Evolutionary conservation across 305 asterid species (phyloP).

Genomic region (Solanum aculeatissimum): DNA sequence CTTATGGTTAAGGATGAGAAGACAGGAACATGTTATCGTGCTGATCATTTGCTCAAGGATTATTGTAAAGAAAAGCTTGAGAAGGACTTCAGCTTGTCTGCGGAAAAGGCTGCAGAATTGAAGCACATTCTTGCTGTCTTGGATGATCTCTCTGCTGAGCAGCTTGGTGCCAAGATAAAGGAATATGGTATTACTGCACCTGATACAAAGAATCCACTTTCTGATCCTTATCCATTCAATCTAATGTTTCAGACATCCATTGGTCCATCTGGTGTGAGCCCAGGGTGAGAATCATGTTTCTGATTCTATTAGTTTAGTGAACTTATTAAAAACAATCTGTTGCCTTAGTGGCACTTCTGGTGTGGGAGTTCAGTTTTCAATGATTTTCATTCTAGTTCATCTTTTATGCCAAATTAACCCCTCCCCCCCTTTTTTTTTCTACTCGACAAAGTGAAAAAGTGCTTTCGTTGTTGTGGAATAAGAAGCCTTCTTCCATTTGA

Average conservation of each 20-base stretch:
- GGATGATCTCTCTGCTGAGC: slow-evolving; percentile 22
- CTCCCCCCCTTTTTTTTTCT: background rate
- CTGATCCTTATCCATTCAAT: slow-evolving; percentile 26
- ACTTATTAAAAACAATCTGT: background rate
- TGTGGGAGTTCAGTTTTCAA: background rate
- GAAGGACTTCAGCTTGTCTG: slow-evolving; percentile 12
- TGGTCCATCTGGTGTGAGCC: slow-evolving; percentile 21
- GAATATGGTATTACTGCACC: slow-evolving; percentile 23
- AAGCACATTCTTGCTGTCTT: slow-evolving; percentile 20
- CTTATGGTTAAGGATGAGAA: slow-evolving; percentile 29
- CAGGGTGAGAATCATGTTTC: slow-evolving; percentile 13
- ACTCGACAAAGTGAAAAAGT: background rate
- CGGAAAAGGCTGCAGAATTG: slow-evolving; percentile 18
- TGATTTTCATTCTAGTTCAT: background rate
- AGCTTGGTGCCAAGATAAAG: slow-evolving; percentile 23
- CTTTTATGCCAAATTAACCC: background rate
- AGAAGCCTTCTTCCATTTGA: background rate
- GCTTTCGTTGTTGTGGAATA: no score
- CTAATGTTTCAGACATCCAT: slow-evolving; percentile 25
- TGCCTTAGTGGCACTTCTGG: background rate
- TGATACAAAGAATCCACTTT: slow-evolving; percentile 20
- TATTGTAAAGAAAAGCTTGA: slow-evolving; percentile 20
- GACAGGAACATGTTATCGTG: slow-evolving; percentile 23
- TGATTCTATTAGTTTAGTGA: background rate
- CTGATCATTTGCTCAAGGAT: slow-evolving; percentile 28